Evolutionary conservation across 495 filamentous ascomycete genomes (phyloP), one percentile per base, ranked within the genome.

Genomic region (Aspergillus heteromorphus): DNA sequence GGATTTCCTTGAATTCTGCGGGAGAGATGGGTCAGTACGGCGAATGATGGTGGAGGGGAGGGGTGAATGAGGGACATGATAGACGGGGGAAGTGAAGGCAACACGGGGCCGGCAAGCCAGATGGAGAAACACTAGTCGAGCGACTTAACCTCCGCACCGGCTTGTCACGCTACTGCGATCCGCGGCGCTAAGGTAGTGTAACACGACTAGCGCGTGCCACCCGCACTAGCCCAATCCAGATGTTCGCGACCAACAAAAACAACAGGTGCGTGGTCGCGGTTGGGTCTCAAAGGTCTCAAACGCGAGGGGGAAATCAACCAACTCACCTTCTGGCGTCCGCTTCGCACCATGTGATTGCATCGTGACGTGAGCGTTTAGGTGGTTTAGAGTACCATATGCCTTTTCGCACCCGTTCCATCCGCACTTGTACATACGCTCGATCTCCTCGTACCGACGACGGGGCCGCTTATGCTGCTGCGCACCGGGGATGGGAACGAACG

Each of bases 381-480:
- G 92, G 67, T 97, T 97, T 52, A 97, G 73, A 20, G 92, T 97
- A 52, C 92, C 92, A 63, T 97, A 97, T 11, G 92, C 92, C 72
- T 97, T 97, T 66, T 97, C 93, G 68, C 93, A 98, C 4, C 92
- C 92, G 56, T 96, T 89, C 89, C 91, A 97, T 9, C 93, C 93
- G 73, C 93, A 98, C 72, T 96, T 97, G 76, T 98, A 98, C 93
- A 98, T 98, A 54, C 93, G 86, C 77, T 98, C 93, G 65, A 98
- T 98, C 69, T 98, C 93, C 74, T 98, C 93, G 63, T 96, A 98
- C 29, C 93, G 83, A 58, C 93, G 83, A 59, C 93, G 84, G 18
- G 93, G 93, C 43, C 93, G 85, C 79, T 98, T 98, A 71, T 97
- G 92, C 69, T 98, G 93, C 65, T 96, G 91, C 25, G 93, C 90